phyloP scores from a whole-genome alignment of 257 asterid genomes.

The Knoxia roxburghii region DNA sequence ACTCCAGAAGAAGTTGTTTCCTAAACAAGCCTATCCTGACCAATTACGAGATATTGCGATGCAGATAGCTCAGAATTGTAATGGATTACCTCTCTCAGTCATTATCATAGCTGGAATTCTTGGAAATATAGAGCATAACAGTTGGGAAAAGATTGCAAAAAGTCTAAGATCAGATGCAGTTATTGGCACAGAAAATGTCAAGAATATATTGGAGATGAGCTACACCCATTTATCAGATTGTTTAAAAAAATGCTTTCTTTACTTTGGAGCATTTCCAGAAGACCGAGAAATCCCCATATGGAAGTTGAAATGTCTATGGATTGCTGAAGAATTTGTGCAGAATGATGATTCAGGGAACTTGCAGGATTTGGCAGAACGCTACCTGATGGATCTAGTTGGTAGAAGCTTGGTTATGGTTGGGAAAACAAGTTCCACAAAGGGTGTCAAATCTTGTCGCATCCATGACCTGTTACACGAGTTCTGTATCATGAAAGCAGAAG shows the following conservation, averaged over 20 bases:
- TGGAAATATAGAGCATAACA: not conserved
- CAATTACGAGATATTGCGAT: not conserved
- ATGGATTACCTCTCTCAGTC: slow-evolving; percentile 9
- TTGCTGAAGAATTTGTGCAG: slow-evolving; percentile 6
- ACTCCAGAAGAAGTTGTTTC: not conserved
- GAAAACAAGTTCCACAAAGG: not conserved
- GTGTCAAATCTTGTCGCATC: not conserved
- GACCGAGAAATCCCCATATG: not conserved
- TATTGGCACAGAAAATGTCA: not conserved
- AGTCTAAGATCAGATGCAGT: not conserved
- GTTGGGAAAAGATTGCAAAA: slow-evolving; percentile 4
- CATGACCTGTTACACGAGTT: slow-evolving; percentile 7
- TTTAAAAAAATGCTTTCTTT: slow-evolving; percentile 3
- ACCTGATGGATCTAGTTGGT: not conserved
- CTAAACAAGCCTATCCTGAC: not conserved
- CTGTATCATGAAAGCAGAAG: not conserved
- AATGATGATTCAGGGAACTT: not conserved
- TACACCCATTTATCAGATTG: not conserved
- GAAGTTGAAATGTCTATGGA: slow-evolving; percentile 2
- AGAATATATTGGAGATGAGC: slow-evolving; percentile 1
- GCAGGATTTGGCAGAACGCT: not conserved
- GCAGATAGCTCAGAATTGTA: not conserved
- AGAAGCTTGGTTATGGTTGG: slow-evolving; percentile 7
- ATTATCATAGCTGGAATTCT: slow-evolving; percentile 6
- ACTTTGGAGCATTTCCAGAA: slow-evolving; percentile 7